Conservation (phyloP, 495 filamentous ascomycete species). For the Aspergillus cavernicola region DNA sequence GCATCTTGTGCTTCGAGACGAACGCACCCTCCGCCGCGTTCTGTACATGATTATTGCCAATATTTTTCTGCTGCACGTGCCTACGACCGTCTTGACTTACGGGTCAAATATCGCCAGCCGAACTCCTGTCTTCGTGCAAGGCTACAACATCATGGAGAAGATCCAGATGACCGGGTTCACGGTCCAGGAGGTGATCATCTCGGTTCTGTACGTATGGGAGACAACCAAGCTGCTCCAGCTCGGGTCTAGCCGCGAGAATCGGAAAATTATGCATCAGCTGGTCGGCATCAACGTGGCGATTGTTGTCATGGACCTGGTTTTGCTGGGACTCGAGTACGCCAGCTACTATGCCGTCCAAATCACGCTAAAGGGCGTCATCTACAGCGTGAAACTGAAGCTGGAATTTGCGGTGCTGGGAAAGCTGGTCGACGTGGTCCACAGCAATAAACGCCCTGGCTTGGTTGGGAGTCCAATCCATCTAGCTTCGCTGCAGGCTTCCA, state of each 20-base stretch:
- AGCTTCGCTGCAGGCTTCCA: conserved; percentile 14
- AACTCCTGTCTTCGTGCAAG: conserved; percentile 30
- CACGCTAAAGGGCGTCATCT: conserved; percentile 53
- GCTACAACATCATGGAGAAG: conserved; percentile 54
- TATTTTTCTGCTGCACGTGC: conserved; percentile 44
- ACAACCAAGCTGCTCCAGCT: conserved; percentile 49
- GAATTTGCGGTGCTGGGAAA: conserved; percentile 60
- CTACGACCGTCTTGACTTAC: conserved; percentile 48
- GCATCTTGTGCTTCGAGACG: conserved; percentile 47
- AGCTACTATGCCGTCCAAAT: conserved; percentile 53
- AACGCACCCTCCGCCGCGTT: conserved; percentile 38
- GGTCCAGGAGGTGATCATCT: conserved; percentile 55
- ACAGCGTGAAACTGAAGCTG: conserved; percentile 63
- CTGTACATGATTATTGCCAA: conserved; percentile 42
- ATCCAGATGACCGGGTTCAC: conserved; percentile 55
- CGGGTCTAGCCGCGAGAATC: conserved; percentile 37
- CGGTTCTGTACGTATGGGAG: conserved; percentile 54
- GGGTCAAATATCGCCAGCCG: conserved; percentile 38
- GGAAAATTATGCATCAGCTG: conserved; percentile 50
- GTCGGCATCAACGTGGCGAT: conserved; percentile 53
- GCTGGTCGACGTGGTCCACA: conserved; percentile 40
- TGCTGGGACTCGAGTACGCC: conserved; percentile 49
- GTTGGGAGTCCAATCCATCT: conserved; percentile 28
- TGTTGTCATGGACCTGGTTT: conserved; percentile 46
- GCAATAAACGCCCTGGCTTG: conserved; percentile 26